phyloP scores from a whole-genome alignment of 2,329 filamentous ascomycete genomes.

The Trichoderma atroviride region DNA sequence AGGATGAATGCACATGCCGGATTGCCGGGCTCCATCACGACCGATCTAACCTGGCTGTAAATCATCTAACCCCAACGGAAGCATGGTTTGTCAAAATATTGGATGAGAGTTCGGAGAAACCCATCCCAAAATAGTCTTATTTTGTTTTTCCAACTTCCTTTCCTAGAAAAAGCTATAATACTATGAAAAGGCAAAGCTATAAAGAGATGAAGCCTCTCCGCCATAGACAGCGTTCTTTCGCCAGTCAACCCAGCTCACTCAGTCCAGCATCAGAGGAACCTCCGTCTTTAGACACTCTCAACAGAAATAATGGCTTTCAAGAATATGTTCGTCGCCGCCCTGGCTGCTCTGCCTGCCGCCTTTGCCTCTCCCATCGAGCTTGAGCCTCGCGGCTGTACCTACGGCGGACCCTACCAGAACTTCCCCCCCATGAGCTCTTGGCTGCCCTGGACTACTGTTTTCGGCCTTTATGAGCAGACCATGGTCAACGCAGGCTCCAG shows the following conservation, averaged over 20 bases:
- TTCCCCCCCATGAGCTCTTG: conserved; percentile 14
- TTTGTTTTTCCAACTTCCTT: conserved; percentile 1
- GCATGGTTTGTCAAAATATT: not conserved
- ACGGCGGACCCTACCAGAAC: conserved; percentile 15
- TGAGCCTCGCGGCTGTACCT: conserved; percentile 6
- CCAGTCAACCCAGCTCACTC: conserved; percentile 5
- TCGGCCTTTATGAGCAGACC: conserved; percentile 16
- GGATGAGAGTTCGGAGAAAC: not conserved
- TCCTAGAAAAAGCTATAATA: not conserved
- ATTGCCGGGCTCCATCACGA: conserved; percentile 12
- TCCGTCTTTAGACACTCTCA: not conserved
- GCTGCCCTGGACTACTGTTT: conserved; percentile 9
- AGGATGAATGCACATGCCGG: not conserved
- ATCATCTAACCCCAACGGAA: not conserved
- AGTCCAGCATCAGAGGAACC: not conserved
- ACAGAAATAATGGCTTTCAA: conserved; percentile 21
- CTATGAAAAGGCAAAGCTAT: not conserved
- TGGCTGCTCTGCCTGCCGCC: conserved; percentile 17
- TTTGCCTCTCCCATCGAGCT: conserved; percentile 11
- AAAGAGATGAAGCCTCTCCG: conserved; percentile 10
- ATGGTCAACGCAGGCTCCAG: conserved; percentile 17
- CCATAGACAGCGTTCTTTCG: not conserved
- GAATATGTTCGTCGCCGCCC: conserved; percentile 13
- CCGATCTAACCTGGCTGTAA: not conserved
- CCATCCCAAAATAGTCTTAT: not conserved